phyloP scores from a whole-genome alignment of 768 basidiomycete species.

The Baorangia bicolor region DNA sequence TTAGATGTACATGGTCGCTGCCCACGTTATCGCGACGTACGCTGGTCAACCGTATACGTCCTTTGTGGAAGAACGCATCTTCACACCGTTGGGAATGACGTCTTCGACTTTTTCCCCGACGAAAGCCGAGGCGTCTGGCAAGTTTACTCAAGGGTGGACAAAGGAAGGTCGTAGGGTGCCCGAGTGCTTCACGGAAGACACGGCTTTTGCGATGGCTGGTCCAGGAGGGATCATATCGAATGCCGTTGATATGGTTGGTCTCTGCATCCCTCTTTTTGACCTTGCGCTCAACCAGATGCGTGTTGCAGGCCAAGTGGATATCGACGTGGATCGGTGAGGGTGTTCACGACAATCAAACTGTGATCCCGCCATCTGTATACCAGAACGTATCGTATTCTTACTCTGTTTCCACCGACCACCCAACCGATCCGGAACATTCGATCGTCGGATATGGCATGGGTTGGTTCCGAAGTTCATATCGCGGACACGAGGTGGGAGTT shows the following conservation, averaged over 20 bases:
- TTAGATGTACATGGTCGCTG: conserved; percentile 40
- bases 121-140: conserved; percentile 33
- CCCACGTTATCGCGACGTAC: conserved; percentile 36
- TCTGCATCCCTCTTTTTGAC: too few species aligned
- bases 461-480: conserved; percentile 40
- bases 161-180: conserved; percentile 34
- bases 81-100: conserved; percentile 41
- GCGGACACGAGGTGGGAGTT: conserved; percentile 39
- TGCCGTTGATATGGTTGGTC: conserved; percentile 41
- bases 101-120: conserved; percentile 38
- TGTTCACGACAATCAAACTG: conserved; percentile 25
- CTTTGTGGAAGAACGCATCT: conserved; percentile 43
- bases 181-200: conserved; percentile 30
- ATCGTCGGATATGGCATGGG: conserved; percentile 42
- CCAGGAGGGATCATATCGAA: conserved; percentile 46
- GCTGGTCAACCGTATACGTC: conserved; percentile 34
- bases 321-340: conserved; percentile 36
- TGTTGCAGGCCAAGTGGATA: conserved; percentile 40
- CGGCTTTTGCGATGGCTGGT: conserved; percentile 32
- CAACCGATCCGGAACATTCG: conserved; percentile 21
- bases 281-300: neutral
- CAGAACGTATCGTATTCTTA: conserved; percentile 33
- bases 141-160: conserved; percentile 36
- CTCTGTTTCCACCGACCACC: conserved; percentile 17
- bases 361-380: conserved; percentile 35